Evolutionary conservation across 1,139 yeast species (phyloP), one percentile per base, ranked within the genome.

Genomic region (Casaregolazyma lundiana): DNA sequence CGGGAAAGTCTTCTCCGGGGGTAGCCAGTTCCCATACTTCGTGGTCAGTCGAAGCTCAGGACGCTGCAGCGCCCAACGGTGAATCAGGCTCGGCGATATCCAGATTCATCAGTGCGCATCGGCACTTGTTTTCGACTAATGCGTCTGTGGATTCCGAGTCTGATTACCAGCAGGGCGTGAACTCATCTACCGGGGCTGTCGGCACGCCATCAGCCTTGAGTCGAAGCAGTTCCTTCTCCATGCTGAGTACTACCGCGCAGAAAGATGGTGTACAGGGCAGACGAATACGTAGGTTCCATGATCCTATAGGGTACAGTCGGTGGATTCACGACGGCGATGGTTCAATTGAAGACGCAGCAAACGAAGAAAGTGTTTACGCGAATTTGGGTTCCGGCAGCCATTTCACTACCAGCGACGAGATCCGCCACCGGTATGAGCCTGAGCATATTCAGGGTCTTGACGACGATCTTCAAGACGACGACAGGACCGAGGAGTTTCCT

Each of bases 231-330:
- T 76, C 77, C 30, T 76, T 82, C 2, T 80, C 86, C 1, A 81
- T 84, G 44, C 63, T 81, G 29, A 80, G 87, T 0, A 80, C 83
- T 17, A 81, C 84, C 1, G 88, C 88, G 9, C 80, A 85, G 21
- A 81, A 81, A 57, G 88, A 82, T 59, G 88, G 88, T 0, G 64
- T 81, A 6, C 87, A 81, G 60, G 88, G 88, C 2, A 76, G 78
- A 54, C 65, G 75, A 45, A 68, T 78, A 43, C 79, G 75, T 54
- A 66, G 78, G 49, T 52, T 59, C n/a, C 72, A 71, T 2, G 71
- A 69, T 35, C 72, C 72, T 6, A 63, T 65, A 16, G 59, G 59
- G 6, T 61, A 58, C 45, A 41, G 53, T 6, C 46, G 51, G 13
- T 61, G 63, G 64, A 32, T 6, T 2, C 36, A 9, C 13, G 43